These are phyloP conservation scores for Quercus phellos DNA, from an alignment of 331 rosid genomes.

Conservation along the genomic window DNA sequence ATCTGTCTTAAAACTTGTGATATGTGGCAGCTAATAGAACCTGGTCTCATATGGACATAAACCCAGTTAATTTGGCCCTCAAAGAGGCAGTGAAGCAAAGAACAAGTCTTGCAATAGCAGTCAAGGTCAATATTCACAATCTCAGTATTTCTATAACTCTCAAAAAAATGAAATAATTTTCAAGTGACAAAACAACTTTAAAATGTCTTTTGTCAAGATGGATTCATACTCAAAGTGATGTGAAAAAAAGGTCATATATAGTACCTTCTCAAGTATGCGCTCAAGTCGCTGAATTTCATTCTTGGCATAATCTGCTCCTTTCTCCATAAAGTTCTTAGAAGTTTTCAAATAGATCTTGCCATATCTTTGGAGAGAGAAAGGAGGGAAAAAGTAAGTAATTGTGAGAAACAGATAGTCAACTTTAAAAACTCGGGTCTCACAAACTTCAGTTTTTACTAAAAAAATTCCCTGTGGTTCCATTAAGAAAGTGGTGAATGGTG, in stretches of 20 bases:
- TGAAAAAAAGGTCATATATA: background rate
- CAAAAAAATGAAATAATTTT: background rate
- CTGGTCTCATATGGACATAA: background rate
- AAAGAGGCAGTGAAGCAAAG: background rate
- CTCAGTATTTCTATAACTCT: background rate
- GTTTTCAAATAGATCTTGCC: slow-evolving; percentile 67
- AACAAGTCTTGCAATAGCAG: background rate
- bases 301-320: slow-evolving; percentile 67
- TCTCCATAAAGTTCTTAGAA: slow-evolving; percentile 57
- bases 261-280: slow-evolving; percentile 75
- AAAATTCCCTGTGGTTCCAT: background rate
- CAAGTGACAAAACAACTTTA: background rate
- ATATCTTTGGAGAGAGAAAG: slow-evolving; percentile 25
- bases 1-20: background rate
- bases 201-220: background rate
- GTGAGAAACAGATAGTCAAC: background rate
- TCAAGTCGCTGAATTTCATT: slow-evolving; percentile 70
- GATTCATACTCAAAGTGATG: background rate
- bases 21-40: background rate
- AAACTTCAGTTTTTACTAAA: background rate
- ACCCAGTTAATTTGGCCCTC: background rate
- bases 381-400: background rate
- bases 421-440: background rate
- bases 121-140: background rate
- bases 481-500: background rate